These are phyloP conservation scores for Alternaria arbusti DNA, from an alignment of 2,329 filamentous ascomycete species.

Conservation along the genomic window DNA sequence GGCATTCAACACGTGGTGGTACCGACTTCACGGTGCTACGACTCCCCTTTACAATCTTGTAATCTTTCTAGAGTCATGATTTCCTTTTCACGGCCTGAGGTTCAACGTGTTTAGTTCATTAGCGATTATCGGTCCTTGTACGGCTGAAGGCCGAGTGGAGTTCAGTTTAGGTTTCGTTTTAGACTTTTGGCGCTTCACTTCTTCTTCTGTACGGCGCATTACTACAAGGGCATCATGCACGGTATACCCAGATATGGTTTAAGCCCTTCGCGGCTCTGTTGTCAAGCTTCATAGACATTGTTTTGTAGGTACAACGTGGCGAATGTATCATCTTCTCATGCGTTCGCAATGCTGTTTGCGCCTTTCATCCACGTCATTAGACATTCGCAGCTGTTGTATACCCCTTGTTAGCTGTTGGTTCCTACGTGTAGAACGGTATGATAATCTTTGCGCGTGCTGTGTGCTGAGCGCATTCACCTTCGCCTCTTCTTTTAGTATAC, in stretches of 20 bases:
- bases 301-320: conserved; percentile 5
- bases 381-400: background rate
- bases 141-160: background rate
- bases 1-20: background rate
- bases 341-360: background rate
- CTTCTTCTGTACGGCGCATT: conserved; percentile 7
- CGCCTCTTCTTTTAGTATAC: background rate
- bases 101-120: background rate
- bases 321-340: background rate
- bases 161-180: background rate
- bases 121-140: background rate
- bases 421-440: background rate
- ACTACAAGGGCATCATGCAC: conserved; percentile 11
- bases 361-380: background rate
- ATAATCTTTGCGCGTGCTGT: no score
- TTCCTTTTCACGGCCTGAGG: background rate
- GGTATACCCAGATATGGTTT: conserved; percentile 19
- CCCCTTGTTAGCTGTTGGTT: background rate
- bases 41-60: background rate
- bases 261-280: background rate
- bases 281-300: background rate
- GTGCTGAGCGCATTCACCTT: background rate
- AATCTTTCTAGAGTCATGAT: background rate
- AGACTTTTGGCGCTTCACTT: background rate
- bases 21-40: background rate